phyloP scores from a whole-genome alignment of 2,329 filamentous ascomycete genomes.

The Calonectria hongkongensis region DNA sequence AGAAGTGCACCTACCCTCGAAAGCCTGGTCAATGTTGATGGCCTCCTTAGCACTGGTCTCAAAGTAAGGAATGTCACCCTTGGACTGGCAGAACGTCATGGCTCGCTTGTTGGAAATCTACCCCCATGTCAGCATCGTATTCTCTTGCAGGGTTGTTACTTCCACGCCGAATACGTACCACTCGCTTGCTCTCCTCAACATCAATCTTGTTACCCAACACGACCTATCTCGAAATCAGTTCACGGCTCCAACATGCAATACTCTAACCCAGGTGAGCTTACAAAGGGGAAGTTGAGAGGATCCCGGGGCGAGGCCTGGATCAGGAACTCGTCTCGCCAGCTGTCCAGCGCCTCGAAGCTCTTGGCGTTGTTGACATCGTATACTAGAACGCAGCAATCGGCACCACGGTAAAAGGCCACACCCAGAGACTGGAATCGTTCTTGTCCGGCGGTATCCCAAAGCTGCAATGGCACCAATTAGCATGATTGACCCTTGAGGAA shows the following conservation, averaged over 20 bases:
- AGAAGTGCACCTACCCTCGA: constrained; percentile 73
- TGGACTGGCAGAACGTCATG: constrained; percentile 97
- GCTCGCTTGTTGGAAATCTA: constrained; percentile 96
- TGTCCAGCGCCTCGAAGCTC: constrained; percentile 98
- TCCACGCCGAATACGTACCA: constrained; percentile 68
- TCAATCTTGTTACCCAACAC: constrained; percentile 99
- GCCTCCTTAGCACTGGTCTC: constrained; percentile 99
- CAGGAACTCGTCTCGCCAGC: constrained; percentile 98
- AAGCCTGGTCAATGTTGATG: constrained; percentile 93
- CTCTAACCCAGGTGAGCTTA: constrained; percentile 68
- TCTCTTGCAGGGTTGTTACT: constrained; percentile 18
- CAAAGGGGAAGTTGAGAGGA: constrained; percentile 98
- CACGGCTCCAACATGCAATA: not conserved
- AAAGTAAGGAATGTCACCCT: constrained; percentile 98
- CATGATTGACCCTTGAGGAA: constrained; percentile 8
- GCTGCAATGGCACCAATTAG: constrained; percentile 68
- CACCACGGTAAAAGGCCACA: constrained; percentile 97
- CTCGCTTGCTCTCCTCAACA: constrained; percentile 97
- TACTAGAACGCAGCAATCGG: constrained; percentile 97
- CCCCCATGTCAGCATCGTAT: constrained; percentile 33
- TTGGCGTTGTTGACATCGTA: constrained; percentile 99
- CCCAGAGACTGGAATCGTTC: constrained; percentile 98
- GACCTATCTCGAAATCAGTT: constrained; percentile 72
- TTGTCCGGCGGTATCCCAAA: constrained; percentile 98
- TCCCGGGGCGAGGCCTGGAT: constrained; percentile 98